Evolutionary conservation across 306 rosid species (phyloP), one percentile per base, ranked within the genome.

Genomic region (Quercus suber): DNA sequence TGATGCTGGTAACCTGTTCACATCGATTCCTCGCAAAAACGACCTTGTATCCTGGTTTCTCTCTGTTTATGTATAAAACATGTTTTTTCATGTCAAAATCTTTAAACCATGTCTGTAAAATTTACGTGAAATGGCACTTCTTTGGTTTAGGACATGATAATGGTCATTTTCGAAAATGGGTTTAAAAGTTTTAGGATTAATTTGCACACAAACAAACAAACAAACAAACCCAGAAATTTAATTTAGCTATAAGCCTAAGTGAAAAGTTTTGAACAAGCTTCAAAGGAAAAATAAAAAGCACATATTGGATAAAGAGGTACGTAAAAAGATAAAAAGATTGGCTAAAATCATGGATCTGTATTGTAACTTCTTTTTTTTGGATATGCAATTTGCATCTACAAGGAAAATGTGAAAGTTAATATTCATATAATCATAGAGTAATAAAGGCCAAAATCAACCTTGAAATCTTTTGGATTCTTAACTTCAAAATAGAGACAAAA

Each of bases 1-100:
- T 51, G 51, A 33, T 7, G 80, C 5, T 68, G 91, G 92, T 0
- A 69, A 68, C 6, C 80, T 71, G 78, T 92, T 94, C 81, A 86
- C 87, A 74, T 92, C 95, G 53, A 89, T 83, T 51, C 92, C 90
- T 9, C 88, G 78, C 13, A 83, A 79, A 49, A 87, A 86, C 73
- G 92, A 80, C 75, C 88, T 77, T 45, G 89, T 17, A 6, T 88
- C 93, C 3, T 87, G 23, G 87, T 83, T 88, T 57, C 92, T 84
- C 73, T 91, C 93, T 86, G 86, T 8, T 25, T 4, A 59, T 3
- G 5, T 4, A 59, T 3, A 8, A 2, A 6, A 0, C 55, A 79
- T 76, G 69, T 58, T 23, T 6, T 15, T 68, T 55, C 73, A 76
- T 49, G 81, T 76, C 45, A 55, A 70, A 74, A 53, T 19, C 23